These are phyloP conservation scores for Plasmodium vivax DNA, from an alignment of 169 alveolate genomes.

Conservation along the genomic window DNA sequence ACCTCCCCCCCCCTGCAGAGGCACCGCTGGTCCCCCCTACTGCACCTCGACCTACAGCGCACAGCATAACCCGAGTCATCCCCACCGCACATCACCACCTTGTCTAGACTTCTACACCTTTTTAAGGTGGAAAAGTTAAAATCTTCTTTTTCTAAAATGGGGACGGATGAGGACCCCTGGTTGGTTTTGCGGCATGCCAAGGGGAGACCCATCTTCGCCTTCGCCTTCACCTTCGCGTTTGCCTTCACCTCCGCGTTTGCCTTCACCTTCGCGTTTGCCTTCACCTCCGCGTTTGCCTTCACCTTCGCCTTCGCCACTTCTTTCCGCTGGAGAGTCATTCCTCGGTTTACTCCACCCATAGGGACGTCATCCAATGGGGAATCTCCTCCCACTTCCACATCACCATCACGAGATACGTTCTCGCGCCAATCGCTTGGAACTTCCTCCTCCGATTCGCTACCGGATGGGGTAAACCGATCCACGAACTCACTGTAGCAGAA, in stretches of 20 bases:
- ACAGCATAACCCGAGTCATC: not conserved
- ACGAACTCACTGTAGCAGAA: not conserved
- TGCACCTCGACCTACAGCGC: not conserved
- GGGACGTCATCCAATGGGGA: not conserved
- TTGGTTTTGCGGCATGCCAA: not conserved
- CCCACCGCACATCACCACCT: not conserved
- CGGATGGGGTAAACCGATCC: not conserved
- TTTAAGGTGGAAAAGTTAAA: conserved; percentile 1
- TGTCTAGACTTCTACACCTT: conserved; percentile 11
- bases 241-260: too few relatives aligned
- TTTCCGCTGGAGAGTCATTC: not conserved
- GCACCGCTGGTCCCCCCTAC: not conserved
- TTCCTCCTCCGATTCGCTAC: not conserved
- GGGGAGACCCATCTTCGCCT: not conserved
- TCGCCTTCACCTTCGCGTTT: not conserved
- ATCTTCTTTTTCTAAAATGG: not conserved
- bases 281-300: not conserved
- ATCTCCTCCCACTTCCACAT: not conserved
- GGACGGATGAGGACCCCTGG: not conserved
- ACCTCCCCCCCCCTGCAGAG: not conserved
- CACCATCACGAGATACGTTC: not conserved
- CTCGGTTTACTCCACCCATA: not conserved
- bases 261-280: too few relatives aligned
- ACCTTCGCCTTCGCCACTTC: not conserved
- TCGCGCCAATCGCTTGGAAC: not conserved